A percentile compares a stretch with the other conserved stretches of the same genome.
These are phyloP conservation scores for Pyrenophora seminiperda DNA, from an alignment of 2,329 filamentous ascomycete genomes.

Conservation along the genomic window DNA sequence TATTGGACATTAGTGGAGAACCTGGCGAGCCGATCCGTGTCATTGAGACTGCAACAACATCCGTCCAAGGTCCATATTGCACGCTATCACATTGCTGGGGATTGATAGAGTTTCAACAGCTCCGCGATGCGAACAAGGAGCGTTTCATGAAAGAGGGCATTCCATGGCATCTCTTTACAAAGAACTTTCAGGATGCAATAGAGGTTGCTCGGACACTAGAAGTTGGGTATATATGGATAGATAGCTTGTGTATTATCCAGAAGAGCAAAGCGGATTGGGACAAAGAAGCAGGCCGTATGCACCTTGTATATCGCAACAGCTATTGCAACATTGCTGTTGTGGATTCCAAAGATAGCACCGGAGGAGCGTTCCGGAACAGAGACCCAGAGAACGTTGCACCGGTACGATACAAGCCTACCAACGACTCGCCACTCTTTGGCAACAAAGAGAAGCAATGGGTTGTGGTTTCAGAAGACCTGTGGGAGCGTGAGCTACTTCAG, in stretches of 20 bases:
- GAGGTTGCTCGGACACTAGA: slow-evolving; percentile 26
- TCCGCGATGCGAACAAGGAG: slow-evolving; percentile 10
- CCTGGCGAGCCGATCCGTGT: slow-evolving; percentile 12
- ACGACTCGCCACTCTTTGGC: slow-evolving; percentile 17
- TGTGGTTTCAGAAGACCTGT: slow-evolving; percentile 25
- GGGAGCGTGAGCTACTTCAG: slow-evolving; percentile 27
- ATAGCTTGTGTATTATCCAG: slow-evolving; percentile 30
- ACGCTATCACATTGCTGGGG: slow-evolving; percentile 36
- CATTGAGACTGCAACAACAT: slow-evolving; percentile 18
- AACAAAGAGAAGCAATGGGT: slow-evolving; percentile 18
- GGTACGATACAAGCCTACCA: slow-evolving; percentile 13
- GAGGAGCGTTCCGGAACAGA: slow-evolving; percentile 30
- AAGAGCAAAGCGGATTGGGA: slow-evolving; percentile 24
- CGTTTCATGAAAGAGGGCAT: slow-evolving; percentile 25
- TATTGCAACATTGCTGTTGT: slow-evolving; percentile 38
- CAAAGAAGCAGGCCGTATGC: slow-evolving; percentile 29
- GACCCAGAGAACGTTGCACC: slow-evolving; percentile 20
- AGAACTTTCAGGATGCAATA: slow-evolving; percentile 36
- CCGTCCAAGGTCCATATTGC: slow-evolving; percentile 25
- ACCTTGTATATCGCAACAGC: slow-evolving; percentile 35
- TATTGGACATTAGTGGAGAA: slow-evolving; percentile 23
- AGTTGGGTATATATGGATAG: slow-evolving; percentile 37
- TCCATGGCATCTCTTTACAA: slow-evolving; percentile 16
- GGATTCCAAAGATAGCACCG: slow-evolving; percentile 24
- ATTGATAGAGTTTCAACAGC: slow-evolving; percentile 10